These are phyloP conservation scores for Linum usitatissimum DNA, from an alignment of 345 rosid species.

Conservation along the genomic window DNA sequence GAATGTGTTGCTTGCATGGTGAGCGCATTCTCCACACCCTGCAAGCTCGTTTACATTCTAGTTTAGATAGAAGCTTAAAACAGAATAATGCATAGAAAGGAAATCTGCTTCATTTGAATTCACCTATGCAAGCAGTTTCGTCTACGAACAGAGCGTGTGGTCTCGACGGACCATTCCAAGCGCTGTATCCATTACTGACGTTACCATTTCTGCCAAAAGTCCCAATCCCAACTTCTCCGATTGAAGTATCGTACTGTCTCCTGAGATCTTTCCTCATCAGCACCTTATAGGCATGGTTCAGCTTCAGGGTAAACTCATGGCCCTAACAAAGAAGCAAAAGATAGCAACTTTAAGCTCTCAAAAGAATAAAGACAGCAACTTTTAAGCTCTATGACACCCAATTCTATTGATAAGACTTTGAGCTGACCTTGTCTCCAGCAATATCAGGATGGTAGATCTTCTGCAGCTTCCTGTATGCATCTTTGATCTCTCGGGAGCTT, in stretches of 20 bases:
- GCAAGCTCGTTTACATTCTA: constrained; percentile 8
- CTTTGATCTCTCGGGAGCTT: constrained; percentile 30
- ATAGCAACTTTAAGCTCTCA: background rate
- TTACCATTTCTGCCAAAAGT: constrained; percentile 13
- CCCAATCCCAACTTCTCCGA: constrained; percentile 23
- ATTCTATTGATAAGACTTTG: background rate
- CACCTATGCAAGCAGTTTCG: constrained; percentile 51
- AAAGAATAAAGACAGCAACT: too few species aligned
- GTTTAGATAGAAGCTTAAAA: background rate
- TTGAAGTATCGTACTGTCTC: constrained; percentile 32
- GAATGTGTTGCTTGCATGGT: constrained; percentile 49
- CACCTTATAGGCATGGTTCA: constrained; percentile 46
- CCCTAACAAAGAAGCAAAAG: constrained; percentile 18
- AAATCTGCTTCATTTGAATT: background rate
- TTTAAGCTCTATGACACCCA: background rate
- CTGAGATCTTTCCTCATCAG: constrained; percentile 32
- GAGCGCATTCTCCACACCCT: constrained; percentile 59
- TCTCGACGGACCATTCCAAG: constrained; percentile 50
- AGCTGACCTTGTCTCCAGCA: constrained; percentile 42
- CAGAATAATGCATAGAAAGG: background rate
- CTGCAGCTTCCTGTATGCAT: constrained; percentile 52
- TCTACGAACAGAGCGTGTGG: constrained; percentile 50
- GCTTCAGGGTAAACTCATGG: constrained; percentile 33
- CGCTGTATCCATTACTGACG: constrained; percentile 26
- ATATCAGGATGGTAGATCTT: constrained; percentile 60